A percentile compares a stretch with the other conserved stretches of the same genome.
Evolutionary conservation across 768 basidiomycete species (phyloP).

Genomic region (Boletus barrowsii): DNA sequence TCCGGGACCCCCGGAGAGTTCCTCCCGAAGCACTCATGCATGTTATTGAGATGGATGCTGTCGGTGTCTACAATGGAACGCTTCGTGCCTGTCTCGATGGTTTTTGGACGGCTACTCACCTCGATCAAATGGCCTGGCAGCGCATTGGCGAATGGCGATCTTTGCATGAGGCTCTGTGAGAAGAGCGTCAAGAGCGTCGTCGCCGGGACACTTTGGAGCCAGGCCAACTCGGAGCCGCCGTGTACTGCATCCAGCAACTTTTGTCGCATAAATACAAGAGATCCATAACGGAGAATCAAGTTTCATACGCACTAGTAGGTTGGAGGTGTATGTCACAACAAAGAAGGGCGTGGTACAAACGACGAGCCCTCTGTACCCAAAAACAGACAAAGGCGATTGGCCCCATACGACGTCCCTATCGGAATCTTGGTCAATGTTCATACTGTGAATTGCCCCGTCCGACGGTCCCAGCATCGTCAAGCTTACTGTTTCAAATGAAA

Average conservation of each 20-base stretch:
- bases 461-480: not conserved
- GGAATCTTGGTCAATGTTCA: not conserved
- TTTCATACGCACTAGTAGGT: no score
- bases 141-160: conserved; percentile 54
- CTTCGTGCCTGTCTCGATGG: conserved; percentile 65
- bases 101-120: conserved; percentile 50
- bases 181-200: conserved; percentile 62
- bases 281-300: no score
- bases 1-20: conserved; percentile 48
- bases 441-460: not conserved
- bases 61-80: conserved; percentile 55
- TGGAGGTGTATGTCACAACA: not conserved
- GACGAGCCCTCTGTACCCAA: not conserved
- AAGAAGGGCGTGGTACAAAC: not conserved
- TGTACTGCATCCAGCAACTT: no score
- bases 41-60: conserved; percentile 52
- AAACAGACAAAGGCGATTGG: not conserved
- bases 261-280: no score
- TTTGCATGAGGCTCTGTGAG: conserved; percentile 50
- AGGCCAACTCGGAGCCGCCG: no score
- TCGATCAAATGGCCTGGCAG: conserved; percentile 69
- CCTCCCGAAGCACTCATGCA: conserved; percentile 49
- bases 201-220: conserved; percentile 33
- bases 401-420: not conserved
- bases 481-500: not conserved